A percentile compares a stretch with the other conserved stretches of the same genome.
Evolutionary conservation across 805 yeast species (phyloP).

Genomic region (Phaffomyces opuntiae): DNA sequence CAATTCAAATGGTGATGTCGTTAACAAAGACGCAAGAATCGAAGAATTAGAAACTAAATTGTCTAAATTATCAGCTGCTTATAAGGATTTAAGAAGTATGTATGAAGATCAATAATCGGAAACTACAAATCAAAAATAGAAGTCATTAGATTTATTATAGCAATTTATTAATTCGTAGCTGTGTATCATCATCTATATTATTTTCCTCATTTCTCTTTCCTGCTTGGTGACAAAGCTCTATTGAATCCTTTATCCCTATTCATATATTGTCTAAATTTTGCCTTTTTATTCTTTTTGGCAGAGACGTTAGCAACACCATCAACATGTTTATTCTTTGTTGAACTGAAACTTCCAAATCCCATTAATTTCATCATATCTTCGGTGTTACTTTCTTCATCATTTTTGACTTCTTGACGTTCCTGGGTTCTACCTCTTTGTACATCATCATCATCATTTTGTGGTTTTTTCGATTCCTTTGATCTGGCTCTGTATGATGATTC

Average conservation of each 20-base stretch:
- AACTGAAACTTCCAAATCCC: conserved; percentile 52
- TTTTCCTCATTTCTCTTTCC: conserved; percentile 8
- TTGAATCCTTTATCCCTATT: conserved; percentile 51
- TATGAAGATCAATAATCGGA: conserved; percentile 50
- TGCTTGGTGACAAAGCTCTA: conserved; percentile 46
- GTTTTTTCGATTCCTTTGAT: conserved; percentile 4
- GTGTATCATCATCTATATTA: neutral
- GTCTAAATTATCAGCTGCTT: conserved; percentile 47
- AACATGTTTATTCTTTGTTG: conserved; percentile 54
- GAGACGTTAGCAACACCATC: conserved; percentile 40
- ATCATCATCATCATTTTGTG: neutral
- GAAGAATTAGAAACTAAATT: conserved; percentile 39
- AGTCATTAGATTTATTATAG: neutral
- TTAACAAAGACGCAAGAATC: conserved; percentile 24
- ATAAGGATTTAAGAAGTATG: conserved; percentile 48
- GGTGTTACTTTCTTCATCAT: neutral
- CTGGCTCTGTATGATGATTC: neutral
- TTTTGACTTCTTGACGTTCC: conserved; percentile 11
- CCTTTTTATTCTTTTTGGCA: conserved; percentile 30
- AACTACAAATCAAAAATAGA: conserved; percentile 14
- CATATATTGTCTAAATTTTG: conserved; percentile 54
- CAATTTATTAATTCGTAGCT: too few relatives aligned
- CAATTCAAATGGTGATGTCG: conserved; percentile 3
- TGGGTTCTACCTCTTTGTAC: conserved; percentile 19
- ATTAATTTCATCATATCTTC: conserved; percentile 37